phyloP scores from a whole-genome alignment of 2,329 filamentous ascomycete genomes.

The Karstenula rhodostoma region DNA sequence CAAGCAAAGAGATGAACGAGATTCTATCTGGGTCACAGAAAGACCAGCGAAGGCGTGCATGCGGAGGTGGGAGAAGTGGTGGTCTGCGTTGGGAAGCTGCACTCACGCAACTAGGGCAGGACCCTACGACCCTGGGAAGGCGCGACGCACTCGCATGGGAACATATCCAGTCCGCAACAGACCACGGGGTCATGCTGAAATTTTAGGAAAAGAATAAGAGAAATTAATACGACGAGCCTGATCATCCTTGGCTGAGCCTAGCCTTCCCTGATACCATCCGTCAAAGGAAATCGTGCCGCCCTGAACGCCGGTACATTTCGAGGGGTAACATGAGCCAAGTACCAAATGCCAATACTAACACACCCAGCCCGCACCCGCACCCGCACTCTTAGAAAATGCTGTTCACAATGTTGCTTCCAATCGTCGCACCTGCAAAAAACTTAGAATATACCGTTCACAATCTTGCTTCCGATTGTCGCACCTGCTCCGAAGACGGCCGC shows the following conservation, averaged over 20 bases:
- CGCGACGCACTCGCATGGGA: background rate
- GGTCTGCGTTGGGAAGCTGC: background rate
- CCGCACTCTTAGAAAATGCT: slow-evolving; percentile 73
- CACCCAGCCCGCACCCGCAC: background rate
- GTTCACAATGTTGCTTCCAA: slow-evolving; percentile 90
- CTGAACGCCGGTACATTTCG: slow-evolving; percentile 3
- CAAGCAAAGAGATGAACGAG: background rate
- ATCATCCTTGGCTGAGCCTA: background rate
- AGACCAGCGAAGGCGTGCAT: background rate
- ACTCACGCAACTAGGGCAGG: background rate
- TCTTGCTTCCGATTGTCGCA: slow-evolving; percentile 86
- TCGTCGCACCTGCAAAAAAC: slow-evolving; percentile 90
- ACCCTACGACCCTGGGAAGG: background rate
- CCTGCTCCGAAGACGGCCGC: slow-evolving; percentile 91
- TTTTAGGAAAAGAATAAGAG: background rate
- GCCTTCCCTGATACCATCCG: background rate
- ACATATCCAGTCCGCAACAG: background rate
- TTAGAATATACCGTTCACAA: slow-evolving; percentile 71
- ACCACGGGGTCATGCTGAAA: background rate
- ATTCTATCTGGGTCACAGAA: too few species aligned
- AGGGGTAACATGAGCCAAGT: slow-evolving; percentile 5
- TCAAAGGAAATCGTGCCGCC: background rate
- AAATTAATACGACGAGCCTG: slow-evolving; percentile 1
- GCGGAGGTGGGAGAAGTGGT: background rate
- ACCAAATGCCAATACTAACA: slow-evolving; percentile 7